Conservation (phyloP, 192 early-diverging fungal genomes). For the Linnemannia hyalina region DNA sequence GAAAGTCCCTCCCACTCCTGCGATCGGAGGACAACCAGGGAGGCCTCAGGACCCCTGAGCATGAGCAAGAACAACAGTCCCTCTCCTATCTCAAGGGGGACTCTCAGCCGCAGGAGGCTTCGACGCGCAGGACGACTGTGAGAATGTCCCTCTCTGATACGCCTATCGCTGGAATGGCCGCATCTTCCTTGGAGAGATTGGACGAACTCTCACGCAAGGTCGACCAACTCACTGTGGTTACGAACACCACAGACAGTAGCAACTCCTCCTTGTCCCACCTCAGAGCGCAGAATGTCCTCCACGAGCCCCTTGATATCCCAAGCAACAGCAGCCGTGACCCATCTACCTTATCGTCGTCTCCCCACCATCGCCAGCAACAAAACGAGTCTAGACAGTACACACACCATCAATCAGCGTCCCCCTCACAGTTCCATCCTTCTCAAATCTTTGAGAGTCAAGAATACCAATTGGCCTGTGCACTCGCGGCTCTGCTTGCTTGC, state of each 20-base stretch:
- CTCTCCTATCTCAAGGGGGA: not conserved
- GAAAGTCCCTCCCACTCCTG: slow-evolving; percentile 17
- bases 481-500: slow-evolving; percentile 65
- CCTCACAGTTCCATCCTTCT: slow-evolving; percentile 28
- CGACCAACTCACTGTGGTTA: slow-evolving; percentile 37
- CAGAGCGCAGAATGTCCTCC: not conserved
- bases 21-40: not conserved
- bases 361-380: not conserved
- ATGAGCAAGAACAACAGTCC: not conserved
- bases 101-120: not conserved
- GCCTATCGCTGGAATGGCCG: slow-evolving; percentile 27
- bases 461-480: slow-evolving; percentile 67
- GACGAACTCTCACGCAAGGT: slow-evolving; percentile 45
- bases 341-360: not conserved
- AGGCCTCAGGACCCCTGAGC: not conserved
- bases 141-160: slow-evolving; percentile 16
- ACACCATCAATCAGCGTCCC: slow-evolving; percentile 7
- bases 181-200: slow-evolving; percentile 41
- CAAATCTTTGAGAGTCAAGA: slow-evolving; percentile 59
- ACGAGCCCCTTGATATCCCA: slow-evolving; percentile 20
- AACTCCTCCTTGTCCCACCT: not conserved
- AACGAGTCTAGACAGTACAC: not conserved
- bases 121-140: not conserved
- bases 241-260: not conserved
- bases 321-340: not conserved